These are phyloP conservation scores for Dendryphion nanum DNA, from an alignment of 2,329 filamentous ascomycete genomes.

Conservation along the genomic window DNA sequence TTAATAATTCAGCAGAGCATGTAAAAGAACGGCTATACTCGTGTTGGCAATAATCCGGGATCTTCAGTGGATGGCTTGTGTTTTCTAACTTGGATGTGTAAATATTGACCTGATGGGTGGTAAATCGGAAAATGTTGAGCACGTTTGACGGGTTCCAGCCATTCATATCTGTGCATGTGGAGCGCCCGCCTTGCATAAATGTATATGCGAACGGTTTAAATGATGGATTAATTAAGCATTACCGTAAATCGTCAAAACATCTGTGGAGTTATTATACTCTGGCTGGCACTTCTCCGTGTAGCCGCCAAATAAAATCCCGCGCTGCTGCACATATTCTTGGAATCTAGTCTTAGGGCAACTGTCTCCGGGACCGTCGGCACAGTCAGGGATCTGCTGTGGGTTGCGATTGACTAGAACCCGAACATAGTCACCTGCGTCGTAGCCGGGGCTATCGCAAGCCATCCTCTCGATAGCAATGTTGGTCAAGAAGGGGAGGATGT, in stretches of 20 bases:
- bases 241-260: slow-evolving; percentile 37
- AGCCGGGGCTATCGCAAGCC: slow-evolving; percentile 60
- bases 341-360: slow-evolving; percentile 50
- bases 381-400: slow-evolving; percentile 49
- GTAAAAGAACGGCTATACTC: too few relatives aligned
- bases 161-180: too few relatives aligned
- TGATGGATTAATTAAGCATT: slow-evolving; percentile 8
- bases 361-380: slow-evolving; percentile 51
- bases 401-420: slow-evolving; percentile 52
- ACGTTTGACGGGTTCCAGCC: too few relatives aligned
- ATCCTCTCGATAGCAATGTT: slow-evolving; percentile 67
- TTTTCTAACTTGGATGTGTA: too few relatives aligned
- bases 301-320: slow-evolving; percentile 45
- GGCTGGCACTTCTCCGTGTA: slow-evolving; percentile 45
- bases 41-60: too few relatives aligned
- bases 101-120: too few relatives aligned
- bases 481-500: slow-evolving; percentile 63
- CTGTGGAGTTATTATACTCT: slow-evolving; percentile 44
- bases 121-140: too few relatives aligned
- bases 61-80: too few relatives aligned
- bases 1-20: too few relatives aligned
- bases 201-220: too few relatives aligned
- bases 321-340: slow-evolving; percentile 41
- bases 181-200: too few relatives aligned
- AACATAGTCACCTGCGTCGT: slow-evolving; percentile 50